Conservation (phyloP, 768 basidiomycete genomes). For the Leccinum disarticulatum region DNA sequence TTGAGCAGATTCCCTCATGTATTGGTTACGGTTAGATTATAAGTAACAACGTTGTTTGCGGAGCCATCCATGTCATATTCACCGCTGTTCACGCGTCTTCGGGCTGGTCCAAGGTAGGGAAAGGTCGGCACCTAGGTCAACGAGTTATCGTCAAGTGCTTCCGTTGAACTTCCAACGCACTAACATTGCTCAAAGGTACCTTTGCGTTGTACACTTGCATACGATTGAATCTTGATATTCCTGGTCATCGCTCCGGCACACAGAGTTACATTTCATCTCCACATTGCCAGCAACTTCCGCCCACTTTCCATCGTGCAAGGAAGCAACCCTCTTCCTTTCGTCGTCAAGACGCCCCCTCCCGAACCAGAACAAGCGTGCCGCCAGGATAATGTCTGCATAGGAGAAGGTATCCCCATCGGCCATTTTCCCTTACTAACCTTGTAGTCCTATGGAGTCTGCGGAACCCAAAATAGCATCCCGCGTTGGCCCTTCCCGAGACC, state of each 20-base stretch:
- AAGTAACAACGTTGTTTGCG: background rate
- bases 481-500: conserved; percentile 36
- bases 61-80: background rate
- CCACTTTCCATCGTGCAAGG: conserved; percentile 30
- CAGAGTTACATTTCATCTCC: conserved; percentile 27
- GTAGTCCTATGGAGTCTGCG: conserved; percentile 21
- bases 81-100: no score
- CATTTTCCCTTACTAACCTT: conserved; percentile 22
- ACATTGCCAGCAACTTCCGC: conserved; percentile 22
- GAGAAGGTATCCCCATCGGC: conserved; percentile 30
- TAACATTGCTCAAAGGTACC: background rate
- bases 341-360: conserved; percentile 19
- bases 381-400: conserved; percentile 32
- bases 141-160: background rate
- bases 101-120: no score
- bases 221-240: no score
- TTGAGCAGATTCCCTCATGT: background rate
- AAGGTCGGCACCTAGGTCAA: no score
- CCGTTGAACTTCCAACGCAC: background rate
- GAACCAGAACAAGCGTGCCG: conserved; percentile 10
- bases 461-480: conserved; percentile 16
- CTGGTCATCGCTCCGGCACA: no score
- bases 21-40: background rate
- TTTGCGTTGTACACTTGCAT: conserved; percentile 16
- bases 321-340: conserved; percentile 27